phyloP scores from a whole-genome alignment of 1,284 basidiomycete genomes.

The Sanghuangporus weigelae region DNA sequence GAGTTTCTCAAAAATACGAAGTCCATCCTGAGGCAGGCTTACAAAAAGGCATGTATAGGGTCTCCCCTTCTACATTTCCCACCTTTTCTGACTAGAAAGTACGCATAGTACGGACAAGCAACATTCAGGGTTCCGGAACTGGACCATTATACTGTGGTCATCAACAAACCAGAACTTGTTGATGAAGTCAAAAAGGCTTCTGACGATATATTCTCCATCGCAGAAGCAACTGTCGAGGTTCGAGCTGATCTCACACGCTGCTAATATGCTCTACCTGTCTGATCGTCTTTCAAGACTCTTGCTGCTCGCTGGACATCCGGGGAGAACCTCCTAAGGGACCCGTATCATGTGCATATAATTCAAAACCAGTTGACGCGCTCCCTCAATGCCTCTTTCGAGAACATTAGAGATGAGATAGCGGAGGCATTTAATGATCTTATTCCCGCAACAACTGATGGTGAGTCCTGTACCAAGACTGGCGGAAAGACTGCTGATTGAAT shows the following conservation, averaged over 20 bases:
- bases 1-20: constrained; percentile 4
- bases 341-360: constrained; percentile 23
- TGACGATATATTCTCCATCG: constrained; percentile 26
- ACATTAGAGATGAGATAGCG: constrained; percentile 24
- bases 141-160: constrained; percentile 26
- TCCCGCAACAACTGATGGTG: constrained; percentile 19
- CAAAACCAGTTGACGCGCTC: constrained; percentile 24
- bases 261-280: no score
- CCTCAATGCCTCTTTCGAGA: constrained; percentile 21
- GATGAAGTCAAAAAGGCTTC: constrained; percentile 31
- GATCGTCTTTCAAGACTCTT: not conserved
- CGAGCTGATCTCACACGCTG: not conserved
- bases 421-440: constrained; percentile 22
- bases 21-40: constrained; percentile 3
- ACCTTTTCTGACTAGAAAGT: not conserved
- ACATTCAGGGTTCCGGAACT: constrained; percentile 26
- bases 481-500: not conserved
- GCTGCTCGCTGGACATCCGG: constrained; percentile 18
- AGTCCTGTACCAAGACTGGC: not conserved
- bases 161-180: constrained; percentile 22
- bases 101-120: constrained; percentile 18
- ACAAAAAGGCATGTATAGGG: constrained; percentile 1
- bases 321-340: constrained; percentile 15
- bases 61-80: not conserved
- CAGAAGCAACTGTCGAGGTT: constrained; percentile 25